Base-by-base conservation (phyloP, 192 early-diverging fungal genomes). In the Coemansia sp. region DNA sequence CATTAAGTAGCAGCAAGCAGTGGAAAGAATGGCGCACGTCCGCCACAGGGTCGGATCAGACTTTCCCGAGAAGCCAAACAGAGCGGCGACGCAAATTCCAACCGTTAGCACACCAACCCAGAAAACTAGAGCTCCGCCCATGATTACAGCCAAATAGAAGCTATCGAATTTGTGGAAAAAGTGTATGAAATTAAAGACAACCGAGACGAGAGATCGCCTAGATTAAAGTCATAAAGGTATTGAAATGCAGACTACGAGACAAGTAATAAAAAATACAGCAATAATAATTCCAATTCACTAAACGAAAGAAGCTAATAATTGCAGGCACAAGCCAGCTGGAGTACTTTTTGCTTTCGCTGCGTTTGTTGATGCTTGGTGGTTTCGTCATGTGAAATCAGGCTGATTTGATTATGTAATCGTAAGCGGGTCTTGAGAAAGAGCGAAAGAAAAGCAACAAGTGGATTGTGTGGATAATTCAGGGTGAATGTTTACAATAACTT, bases 1-100 rank as follows among this genome's bases (percentile, higher is more conserved):
- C 88, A 86, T 91, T 60, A 55, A 50, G 36, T 72, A 72, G 64
- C 69, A 67, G 50, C 68, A 72, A n/a, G 55, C 4, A 3, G 64
- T 35, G 24, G 75, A 55, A 23, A 78, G 57, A 41, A 78, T 58
- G 2, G 64, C 52, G 41, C 75, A 78, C 6, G 75, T 78, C 48
- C 69, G 60, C 75, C 75, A 78, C 28, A 78, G 63, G 23, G 64
- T 72, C 23, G 69, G 68, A 51, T 78, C 76, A 26, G 57, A 24
- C 64, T 61, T 70, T 33, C 58, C 58, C 36, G 61, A 64, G 46
- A 74, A 67, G 20, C 53, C 39, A 40, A 70, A 72, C 38, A 70
- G 40, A 7, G 52, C 46, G 9, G 59, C 56, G 10, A 58, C 58
- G 25, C 64, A 68, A 3, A 78, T 33, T 7, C 62, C 73, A 2